Base-by-base conservation (phyloP, 768 basidiomycete genomes). In the Boletus edulis region DNA sequence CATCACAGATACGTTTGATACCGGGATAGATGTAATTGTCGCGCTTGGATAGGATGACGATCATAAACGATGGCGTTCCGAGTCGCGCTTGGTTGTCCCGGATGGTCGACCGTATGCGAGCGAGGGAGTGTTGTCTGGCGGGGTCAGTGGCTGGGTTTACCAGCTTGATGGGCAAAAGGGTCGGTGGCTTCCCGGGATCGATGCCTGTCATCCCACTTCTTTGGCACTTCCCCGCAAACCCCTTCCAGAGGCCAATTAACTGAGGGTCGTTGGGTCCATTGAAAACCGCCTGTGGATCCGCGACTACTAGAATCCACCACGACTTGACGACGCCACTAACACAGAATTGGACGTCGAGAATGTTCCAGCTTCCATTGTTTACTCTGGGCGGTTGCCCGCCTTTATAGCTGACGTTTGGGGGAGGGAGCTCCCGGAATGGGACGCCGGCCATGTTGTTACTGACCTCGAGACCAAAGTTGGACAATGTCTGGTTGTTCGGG, bases 21-120 rank as follows among this genome's bases (percentile, higher is more conserved):
- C 86, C 89, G 3, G 88, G 86, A 65, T 93, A 94, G 44, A 94
- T 87, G 59, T 67, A 85, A 46, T 87, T 86, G 65, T 94, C 91
- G 14, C 78, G 68, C 46, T 72, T 76, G 31, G 86, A 84, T 5
- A 94, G 71, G 22, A 94, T 64, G 7, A 91, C 86, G 27, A 94
- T 76, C 29, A 93, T 68, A 63, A 92, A 85, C 42, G 76, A 78
- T 0, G 87, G 87, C 62, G 74, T 80, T 11, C 56, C 63, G 14
- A 4, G 52, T n/a, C 42, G 47, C 0, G 29, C 29, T 34, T 81
- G 49, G 1, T 62, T 66, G 0, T 65, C 47, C 44, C 63, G 70
- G 45, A 91, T 70, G 0, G 56, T 62, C 2, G 70, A 61, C n/a
- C 78, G 65, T 24, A 88, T 83, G 0, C 1, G 29, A 15, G 59